Evolutionary conservation across 805 yeast species (phyloP), one percentile per base, ranked within the genome.

Genomic region (Metschnikowia lochheadii): DNA sequence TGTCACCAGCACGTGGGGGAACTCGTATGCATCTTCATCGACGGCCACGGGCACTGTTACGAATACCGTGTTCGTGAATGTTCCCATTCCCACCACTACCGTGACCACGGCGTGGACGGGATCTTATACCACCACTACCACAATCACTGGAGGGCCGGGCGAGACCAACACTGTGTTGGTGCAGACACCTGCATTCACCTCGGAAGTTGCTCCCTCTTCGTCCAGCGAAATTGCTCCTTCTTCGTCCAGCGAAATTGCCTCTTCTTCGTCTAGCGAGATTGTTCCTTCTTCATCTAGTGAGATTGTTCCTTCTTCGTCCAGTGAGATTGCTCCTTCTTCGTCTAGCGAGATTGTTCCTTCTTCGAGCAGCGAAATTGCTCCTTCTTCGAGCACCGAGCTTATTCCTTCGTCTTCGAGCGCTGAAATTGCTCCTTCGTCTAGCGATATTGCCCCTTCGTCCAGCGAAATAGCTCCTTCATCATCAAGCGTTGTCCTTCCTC

Each of bases 81-180:
- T 52, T 17, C 56, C 56, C 2, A 46, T 41, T 15, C 44, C 51
- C 13, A 41, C 45, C 11, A 18, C 29, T 2, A 46, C 50, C 2
- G 14, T 33, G n/a, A 44, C 51, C 14, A 18, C 35, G 3, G 10
- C 34, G 8, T 48, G 54, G 44, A 48, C 54, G 14, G 40, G 41
- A 20, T 17, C n/a, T 10, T 13, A 26, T 26, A 26, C 57, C 15
- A 17, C 40, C 8, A 45, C 49, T 6, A 26, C 46, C 8, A 54
- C 57, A 35, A 33, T 15, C 23, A 31, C 35, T 21, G 41, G 47
- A 3, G 46, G 31, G 2, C 18, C 44, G 6, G 50, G 47, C 35
- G 56, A 43, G 29, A 49, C 43, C 17, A 36, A 31, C 26, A 45
- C 50, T 37, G 52, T 54, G n/a, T 41, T 48, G 18, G 46, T 54